phyloP scores from a whole-genome alignment of 2,329 filamentous ascomycete genomes.

The Biscogniauxia mediterranea region DNA sequence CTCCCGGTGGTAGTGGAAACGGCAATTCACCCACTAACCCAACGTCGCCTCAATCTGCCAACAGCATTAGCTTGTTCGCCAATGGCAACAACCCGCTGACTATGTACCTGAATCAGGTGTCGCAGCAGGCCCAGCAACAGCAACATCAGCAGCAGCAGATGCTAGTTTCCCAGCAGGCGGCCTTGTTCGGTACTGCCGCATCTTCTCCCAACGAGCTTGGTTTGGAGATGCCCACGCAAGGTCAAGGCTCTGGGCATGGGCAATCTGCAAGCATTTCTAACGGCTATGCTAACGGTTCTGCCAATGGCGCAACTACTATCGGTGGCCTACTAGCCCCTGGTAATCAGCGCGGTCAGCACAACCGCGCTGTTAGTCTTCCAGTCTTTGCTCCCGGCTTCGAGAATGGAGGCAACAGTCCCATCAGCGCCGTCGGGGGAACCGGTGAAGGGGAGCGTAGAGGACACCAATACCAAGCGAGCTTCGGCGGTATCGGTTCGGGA shows the following conservation, averaged over 20 bases:
- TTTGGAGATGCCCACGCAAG: constrained; percentile 53
- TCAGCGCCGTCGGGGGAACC: constrained; percentile 45
- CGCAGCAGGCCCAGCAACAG: constrained; percentile 69
- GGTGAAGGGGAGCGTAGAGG: constrained; percentile 57
- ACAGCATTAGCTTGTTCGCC: constrained; percentile 69
- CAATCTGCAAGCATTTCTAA: constrained; percentile 66
- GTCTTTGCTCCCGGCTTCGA: constrained; percentile 63
- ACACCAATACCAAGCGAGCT: constrained; percentile 66
- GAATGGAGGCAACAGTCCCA: constrained; percentile 55
- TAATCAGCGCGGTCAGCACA: constrained; percentile 55
- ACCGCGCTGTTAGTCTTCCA: constrained; percentile 85
- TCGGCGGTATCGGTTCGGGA: constrained; percentile 56
- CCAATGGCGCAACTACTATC: constrained; percentile 64
- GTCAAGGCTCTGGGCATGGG: constrained; percentile 60
- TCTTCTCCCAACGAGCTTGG: constrained; percentile 56
- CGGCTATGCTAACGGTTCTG: constrained; percentile 55
- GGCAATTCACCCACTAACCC: constrained; percentile 55
- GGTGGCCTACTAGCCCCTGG: constrained; percentile 74
- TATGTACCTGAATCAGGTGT: constrained; percentile 86
- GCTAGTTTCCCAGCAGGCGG: constrained; percentile 73
- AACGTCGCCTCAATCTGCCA: constrained; percentile 54
- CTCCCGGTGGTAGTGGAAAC: constrained; percentile 59
- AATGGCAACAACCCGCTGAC: constrained; percentile 85
- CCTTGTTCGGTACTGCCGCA: constrained; percentile 73
- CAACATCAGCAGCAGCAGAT: constrained; percentile 73